Base-by-base conservation (phyloP, 208 protist genomes). In the Leishmania braziliensis region DNA sequence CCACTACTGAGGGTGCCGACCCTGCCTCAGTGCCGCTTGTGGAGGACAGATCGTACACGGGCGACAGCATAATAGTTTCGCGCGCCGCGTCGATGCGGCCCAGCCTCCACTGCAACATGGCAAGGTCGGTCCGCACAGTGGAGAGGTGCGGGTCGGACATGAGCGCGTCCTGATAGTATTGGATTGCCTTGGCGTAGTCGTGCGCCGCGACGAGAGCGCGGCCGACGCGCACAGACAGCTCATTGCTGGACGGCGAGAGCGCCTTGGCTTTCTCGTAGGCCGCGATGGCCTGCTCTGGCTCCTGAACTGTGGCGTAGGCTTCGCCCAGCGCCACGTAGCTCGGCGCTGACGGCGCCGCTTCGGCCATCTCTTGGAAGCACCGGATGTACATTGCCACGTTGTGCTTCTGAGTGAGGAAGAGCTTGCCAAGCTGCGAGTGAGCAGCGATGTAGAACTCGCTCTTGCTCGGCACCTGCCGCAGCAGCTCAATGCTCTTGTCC, bases 141-240 rank as follows among this genome's bases (percentile, higher is more conserved):
- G 95, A 90, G 72, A 95, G 86, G n/a, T 82, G 80, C 36, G 84
- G 84, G 72, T 98, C 95, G 56, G 81, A 66, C 33, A 84, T 76
- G 48, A 98, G 77, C 14, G 98, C 96, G 56, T 97, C 88, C 36
- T 86, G 71, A 86, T 99, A 99, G 89, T 98, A 99, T 12, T 88
- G 84, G 46, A 98, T 91, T 0, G 97, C 97, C 68, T 94, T 91
- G 65, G 92, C 84, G 84, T 98, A 99, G 85, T 99, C 95, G 88
- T 99, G 98, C 29, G 95, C 97, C 26, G 91, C 88, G 75, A 99
- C 96, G 70, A 99, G 87, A 26, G 96, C 93, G 14, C 95, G 91
- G 29, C 97, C 98, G 82, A 99, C 98, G 75, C 97, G 97, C 58
- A 95, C 89, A 26, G 93, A 91, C 33, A 99, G 89, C 48, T 92